phyloP scores from a whole-genome alignment of 139 green algal genomes.

The Microglena sp. region DNA sequence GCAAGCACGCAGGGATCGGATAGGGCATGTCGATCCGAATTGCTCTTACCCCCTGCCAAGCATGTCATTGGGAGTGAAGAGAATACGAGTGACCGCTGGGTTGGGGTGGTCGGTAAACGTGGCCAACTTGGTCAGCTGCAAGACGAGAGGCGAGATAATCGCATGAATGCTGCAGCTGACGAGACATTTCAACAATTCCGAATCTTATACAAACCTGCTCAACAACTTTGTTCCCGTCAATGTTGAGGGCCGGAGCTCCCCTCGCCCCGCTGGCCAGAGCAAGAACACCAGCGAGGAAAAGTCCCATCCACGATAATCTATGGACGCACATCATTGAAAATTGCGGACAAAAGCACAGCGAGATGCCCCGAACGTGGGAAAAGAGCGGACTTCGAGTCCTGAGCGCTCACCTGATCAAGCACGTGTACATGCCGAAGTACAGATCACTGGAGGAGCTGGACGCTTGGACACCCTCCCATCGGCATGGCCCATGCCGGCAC shows the following conservation, averaged over 20 bases:
- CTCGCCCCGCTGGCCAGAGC: neutral
- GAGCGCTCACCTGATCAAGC: neutral
- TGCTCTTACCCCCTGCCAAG: conserved; percentile 30
- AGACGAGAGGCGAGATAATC: neutral
- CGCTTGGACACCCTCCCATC: too few species aligned
- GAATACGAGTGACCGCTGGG: conserved; percentile 82
- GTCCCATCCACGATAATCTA: neutral
- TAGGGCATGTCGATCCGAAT: neutral
- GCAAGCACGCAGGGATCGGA: neutral
- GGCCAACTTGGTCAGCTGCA: conserved; percentile 64
- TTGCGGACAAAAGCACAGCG: neutral
- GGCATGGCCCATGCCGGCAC: too few species aligned
- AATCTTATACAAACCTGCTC: conserved; percentile 13
- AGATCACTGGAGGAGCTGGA: too few species aligned
- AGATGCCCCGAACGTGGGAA: neutral
- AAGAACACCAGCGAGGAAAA: neutral
- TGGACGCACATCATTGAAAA: neutral
- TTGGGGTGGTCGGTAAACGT: conserved; percentile 65
- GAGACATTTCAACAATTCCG: neutral
- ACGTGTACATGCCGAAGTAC: neutral
- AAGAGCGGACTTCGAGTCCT: neutral
- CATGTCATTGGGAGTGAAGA: conserved; percentile 84
- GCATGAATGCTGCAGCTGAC: neutral
- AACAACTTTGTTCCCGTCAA: conserved; percentile 22
- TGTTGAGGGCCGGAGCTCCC: conserved; percentile 5